Evolutionary conservation across 192 early-diverging fungal species (phyloP).

Genomic region (Coemansia sp.): DNA sequence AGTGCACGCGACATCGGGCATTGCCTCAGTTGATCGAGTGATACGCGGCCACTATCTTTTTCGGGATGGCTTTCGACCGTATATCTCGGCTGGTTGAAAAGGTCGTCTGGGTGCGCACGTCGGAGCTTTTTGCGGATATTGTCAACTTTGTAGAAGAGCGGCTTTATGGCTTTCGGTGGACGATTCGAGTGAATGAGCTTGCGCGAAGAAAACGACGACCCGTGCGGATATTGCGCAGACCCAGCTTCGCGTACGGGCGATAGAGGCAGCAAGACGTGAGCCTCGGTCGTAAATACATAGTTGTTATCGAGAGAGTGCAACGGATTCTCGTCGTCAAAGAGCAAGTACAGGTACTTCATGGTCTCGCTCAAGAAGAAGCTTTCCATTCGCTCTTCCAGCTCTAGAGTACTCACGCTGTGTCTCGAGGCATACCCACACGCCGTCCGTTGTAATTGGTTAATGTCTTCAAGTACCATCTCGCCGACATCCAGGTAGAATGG

Average conservation of each 20-base stretch:
- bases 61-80: background rate
- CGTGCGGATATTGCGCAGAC: constrained; percentile 37
- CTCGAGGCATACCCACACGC: constrained; percentile 83
- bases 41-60: background rate
- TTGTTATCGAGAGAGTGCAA: constrained; percentile 73
- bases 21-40: constrained; percentile 3
- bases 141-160: constrained; percentile 19
- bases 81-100: constrained; percentile 25
- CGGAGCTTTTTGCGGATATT: constrained; percentile 31
- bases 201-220: constrained; percentile 35
- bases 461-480: constrained; percentile 80
- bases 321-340: constrained; percentile 81
- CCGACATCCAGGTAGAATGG: constrained; percentile 91
- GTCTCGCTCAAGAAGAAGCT: constrained; percentile 94
- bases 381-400: constrained; percentile 87
- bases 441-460: constrained; percentile 69
- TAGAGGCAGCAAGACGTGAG: constrained; percentile 41
- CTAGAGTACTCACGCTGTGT: constrained; percentile 62
- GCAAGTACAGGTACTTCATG: constrained; percentile 94
- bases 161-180: constrained; percentile 22
- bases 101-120: constrained; percentile 18
- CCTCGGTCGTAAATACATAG: constrained; percentile 88
- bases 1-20: constrained; percentile 25
- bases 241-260: constrained; percentile 21
- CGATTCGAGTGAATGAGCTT: constrained; percentile 26